Base-by-base conservation (phyloP, 2,329 filamentous ascomycete genomes). In the Sporothrix inflata region DNA sequence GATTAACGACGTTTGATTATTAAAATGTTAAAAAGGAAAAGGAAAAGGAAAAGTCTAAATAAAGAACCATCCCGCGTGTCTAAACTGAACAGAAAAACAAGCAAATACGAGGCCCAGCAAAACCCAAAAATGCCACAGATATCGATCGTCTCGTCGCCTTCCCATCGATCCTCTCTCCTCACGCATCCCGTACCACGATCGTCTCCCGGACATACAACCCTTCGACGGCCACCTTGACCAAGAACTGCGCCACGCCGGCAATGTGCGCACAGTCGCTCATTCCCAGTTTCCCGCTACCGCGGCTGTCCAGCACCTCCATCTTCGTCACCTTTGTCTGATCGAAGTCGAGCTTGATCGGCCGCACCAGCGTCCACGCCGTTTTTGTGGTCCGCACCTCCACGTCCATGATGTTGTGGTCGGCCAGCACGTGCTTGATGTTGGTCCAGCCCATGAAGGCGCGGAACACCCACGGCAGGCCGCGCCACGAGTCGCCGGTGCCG, bases 401-500 rank as follows among this genome's bases (percentile, higher is more conserved):
- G 47, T 83, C 78, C 21, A 83, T 68, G 16, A 80, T 71, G 69
- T 72, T 60, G 19, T 83, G 81, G 71, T 83, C 81, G 63, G 80
- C 76, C 34, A 83, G 76, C 5, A 81, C 79, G 70, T 80, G 79
- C 74, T 82, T 83, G 74, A 83, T 72, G 61, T 83, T 83, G 16
- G 81, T 82, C 78, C 77, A 81, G 1, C 77, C 74, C 78, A 83
- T 77, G 68, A 82, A 81, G 0, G 76, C 79, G 69, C 80, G 81
- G 74, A 74, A 78, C 57, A 83, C 68, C 74, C 75, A 79, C 6
- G 80, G 79, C 16, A 83, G 71, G 1, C 78, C 79, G 1, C 5
- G 71, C 81, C 80, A 82, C 27, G 81, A 82, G 70, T 82, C 79
- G 5, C 81, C 82, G 19, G 78, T 80, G 40, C 82, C 82, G 3